Conservation (phyloP, 2,329 filamentous ascomycete species). For the Cordyceps farinosa region DNA sequence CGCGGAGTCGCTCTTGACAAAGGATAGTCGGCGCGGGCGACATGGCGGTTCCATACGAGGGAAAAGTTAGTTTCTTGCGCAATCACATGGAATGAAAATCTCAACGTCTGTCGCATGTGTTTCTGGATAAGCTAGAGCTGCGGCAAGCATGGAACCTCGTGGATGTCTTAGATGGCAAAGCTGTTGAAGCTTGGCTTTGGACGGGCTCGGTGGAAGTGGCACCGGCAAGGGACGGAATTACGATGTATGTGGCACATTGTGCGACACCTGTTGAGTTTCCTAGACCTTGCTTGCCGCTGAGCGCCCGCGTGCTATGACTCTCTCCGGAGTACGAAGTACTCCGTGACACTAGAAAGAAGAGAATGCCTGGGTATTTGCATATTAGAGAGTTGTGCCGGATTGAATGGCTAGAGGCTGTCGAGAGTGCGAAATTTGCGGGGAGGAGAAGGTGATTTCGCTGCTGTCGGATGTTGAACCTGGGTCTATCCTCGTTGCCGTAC, state of each 20-base stretch:
- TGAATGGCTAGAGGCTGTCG: background rate
- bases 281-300: background rate
- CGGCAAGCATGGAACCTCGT: background rate
- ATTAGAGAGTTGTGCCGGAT: background rate
- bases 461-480: background rate
- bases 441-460: background rate
- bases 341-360: background rate
- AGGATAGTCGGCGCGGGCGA: constrained; percentile 39
- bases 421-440: background rate
- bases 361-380: background rate
- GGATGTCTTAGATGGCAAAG: background rate
- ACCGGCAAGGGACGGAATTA: no score
- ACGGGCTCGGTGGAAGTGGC: background rate
- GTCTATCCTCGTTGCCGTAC: background rate
- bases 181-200: background rate
- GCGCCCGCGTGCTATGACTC: background rate
- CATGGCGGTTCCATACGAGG: constrained; percentile 20
- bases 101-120: background rate
- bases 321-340: background rate
- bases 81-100: background rate
- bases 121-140: background rate
- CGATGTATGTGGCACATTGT: no score
- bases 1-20: constrained; percentile 31
- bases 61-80: background rate
- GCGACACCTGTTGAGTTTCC: background rate